These are phyloP conservation scores for Ajuga reptans DNA, from an alignment of 305 asterid species.

Conservation along the genomic window DNA sequence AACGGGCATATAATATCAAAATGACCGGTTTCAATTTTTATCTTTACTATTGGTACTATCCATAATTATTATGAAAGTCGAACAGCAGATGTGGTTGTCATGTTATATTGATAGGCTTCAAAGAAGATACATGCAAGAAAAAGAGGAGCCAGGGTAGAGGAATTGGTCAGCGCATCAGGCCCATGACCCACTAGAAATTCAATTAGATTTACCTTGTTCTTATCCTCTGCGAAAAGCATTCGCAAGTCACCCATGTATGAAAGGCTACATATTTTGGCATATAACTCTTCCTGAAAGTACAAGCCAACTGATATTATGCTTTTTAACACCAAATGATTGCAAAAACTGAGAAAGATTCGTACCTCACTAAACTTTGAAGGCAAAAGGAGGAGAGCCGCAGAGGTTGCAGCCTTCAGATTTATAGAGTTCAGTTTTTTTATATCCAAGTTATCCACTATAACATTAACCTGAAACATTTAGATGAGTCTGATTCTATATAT, in stretches of 20 bases:
- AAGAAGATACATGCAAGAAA: not conserved
- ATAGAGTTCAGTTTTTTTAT: constrained; percentile 46
- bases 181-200: not conserved
- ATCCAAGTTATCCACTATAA: constrained; percentile 53
- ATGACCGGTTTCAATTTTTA: not conserved
- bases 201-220: constrained; percentile 52
- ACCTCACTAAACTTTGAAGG: constrained; percentile 77
- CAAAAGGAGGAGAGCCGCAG: constrained; percentile 80
- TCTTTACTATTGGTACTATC: not conserved
- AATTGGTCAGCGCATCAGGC: too few species aligned
- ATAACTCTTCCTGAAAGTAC: constrained; percentile 62
- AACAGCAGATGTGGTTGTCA: not conserved
- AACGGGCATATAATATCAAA: not conserved
- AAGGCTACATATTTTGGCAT: constrained; percentile 66
- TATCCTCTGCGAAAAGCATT: constrained; percentile 82
- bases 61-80: not conserved
- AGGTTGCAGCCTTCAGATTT: constrained; percentile 60
- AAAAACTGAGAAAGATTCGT: constrained; percentile 21
- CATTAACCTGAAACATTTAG: constrained; percentile 46
- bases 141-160: too few species aligned
- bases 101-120: not conserved
- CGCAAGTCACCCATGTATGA: constrained; percentile 77
- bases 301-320: constrained; percentile 6
- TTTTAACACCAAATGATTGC: constrained; percentile 15
- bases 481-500: constrained; percentile 12